phyloP scores from a whole-genome alignment of 2,329 filamentous ascomycete genomes.

The Penicillium sp. region DNA sequence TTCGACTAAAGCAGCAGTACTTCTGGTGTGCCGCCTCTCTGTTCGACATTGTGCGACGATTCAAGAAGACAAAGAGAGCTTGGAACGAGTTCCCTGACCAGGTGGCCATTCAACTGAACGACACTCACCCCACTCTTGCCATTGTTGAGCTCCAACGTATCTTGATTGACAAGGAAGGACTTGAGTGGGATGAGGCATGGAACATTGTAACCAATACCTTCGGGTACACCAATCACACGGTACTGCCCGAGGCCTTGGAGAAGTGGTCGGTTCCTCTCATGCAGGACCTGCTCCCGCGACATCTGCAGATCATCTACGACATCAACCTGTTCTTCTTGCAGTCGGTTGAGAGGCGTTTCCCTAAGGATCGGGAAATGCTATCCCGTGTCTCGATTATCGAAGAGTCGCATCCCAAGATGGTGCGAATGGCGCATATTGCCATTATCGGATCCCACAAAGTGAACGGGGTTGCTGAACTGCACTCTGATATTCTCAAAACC shows the following conservation, averaged over 20 bases:
- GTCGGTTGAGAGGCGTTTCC: slow-evolving; percentile 81
- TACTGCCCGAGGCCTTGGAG: slow-evolving; percentile 91
- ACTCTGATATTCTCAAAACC: slow-evolving; percentile 95
- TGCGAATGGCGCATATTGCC: slow-evolving; percentile 92
- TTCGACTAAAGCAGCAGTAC: slow-evolving; percentile 97
- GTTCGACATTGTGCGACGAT: slow-evolving; percentile 91
- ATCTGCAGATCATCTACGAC: slow-evolving; percentile 96
- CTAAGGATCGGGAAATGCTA: slow-evolving; percentile 81
- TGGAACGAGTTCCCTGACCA: slow-evolving; percentile 94
- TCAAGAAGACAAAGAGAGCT: slow-evolving; percentile 90
- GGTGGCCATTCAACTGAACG: slow-evolving; percentile 95
- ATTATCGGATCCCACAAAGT: slow-evolving; percentile 98
- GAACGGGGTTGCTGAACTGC: slow-evolving; percentile 94
- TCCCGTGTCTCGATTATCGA: slow-evolving; percentile 92
- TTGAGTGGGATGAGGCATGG: slow-evolving; percentile 94
- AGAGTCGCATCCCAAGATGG: slow-evolving; percentile 94
- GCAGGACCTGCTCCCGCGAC: slow-evolving; percentile 86
- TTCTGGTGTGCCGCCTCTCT: slow-evolving; percentile 98
- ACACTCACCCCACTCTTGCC: slow-evolving; percentile 92
- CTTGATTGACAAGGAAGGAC: slow-evolving; percentile 77
- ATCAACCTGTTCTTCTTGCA: slow-evolving; percentile 96
- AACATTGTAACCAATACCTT: slow-evolving; percentile 71
- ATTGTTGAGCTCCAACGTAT: slow-evolving; percentile 96
- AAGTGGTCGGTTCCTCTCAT: slow-evolving; percentile 95
- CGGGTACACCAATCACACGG: slow-evolving; percentile 97